Evolutionary conservation across 495 filamentous ascomycete species (phyloP).

Genomic region (Xylaria venustula): DNA sequence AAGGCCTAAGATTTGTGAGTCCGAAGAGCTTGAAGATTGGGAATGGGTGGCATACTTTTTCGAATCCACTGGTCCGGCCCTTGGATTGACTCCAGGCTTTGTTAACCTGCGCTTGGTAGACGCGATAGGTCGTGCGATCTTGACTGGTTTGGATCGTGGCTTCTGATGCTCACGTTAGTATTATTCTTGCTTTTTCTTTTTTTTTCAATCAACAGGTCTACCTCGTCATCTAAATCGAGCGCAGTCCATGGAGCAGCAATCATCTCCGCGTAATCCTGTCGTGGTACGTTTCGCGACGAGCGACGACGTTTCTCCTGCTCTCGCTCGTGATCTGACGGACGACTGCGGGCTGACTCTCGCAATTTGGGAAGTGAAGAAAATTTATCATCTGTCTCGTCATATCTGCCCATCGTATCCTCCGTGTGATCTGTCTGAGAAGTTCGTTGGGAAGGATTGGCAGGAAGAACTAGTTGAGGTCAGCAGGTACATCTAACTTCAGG

Average conservation of each 20-base stretch:
- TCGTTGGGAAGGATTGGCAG: not conserved
- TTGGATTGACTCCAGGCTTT: slow-evolving; percentile 5
- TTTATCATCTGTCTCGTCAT: not conserved
- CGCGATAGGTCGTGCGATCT: not conserved
- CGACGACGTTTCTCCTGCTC: slow-evolving; percentile 26
- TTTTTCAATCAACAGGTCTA: too few relatives aligned
- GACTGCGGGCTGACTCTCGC: not conserved
- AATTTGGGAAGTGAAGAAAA: not conserved
- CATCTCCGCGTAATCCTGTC: slow-evolving; percentile 31
- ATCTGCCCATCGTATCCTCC: not conserved
- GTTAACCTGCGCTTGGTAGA: not conserved
- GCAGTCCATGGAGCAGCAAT: slow-evolving; percentile 29
- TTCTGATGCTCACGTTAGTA: slow-evolving; percentile 2
- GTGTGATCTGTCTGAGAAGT: not conserved
- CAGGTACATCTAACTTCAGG: not conserved
- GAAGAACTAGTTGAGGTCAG: slow-evolving; percentile 8
- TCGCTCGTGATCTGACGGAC: slow-evolving; percentile 16
- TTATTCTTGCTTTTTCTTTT: too few relatives aligned
- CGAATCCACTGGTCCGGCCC: not conserved
- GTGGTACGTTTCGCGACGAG: slow-evolving; percentile 19
- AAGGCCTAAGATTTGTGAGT: slow-evolving; percentile 21
- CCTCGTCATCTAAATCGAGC: slow-evolving; percentile 27
- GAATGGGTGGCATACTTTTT: slow-evolving; percentile 6
- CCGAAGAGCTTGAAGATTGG: not conserved
- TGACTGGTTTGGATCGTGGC: not conserved